Base-by-base conservation (phyloP, 2,329 filamentous ascomycete species). In the Gyromitra esculenta region DNA sequence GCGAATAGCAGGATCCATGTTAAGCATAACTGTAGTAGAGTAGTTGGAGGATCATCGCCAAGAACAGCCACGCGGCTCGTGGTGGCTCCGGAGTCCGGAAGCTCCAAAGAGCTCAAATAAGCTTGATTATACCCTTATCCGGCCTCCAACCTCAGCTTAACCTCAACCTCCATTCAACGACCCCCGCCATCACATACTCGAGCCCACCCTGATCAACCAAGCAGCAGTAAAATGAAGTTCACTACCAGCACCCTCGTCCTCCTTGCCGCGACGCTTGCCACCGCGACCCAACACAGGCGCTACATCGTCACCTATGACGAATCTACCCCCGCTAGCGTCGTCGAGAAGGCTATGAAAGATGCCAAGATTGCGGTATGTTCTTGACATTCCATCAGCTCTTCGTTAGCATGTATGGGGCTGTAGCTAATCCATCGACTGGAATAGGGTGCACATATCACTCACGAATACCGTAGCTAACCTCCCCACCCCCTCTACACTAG, bases 241-340 rank as follows among this genome's bases (percentile, higher is more conserved):
- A 25, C 64, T 13, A 50, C 18, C 39, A 59, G 25, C 41, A 13
- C 59, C 5, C 37, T 62, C 15, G 7, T 52, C 11, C 59, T 77
- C 31, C 35, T 75, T 21, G 70, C 63, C 2, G 52, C 70, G 7
- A 43, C 64, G 13, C 69, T 63, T 21, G 71, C 57, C 8, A 21
- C 50, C 25, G 56, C 75, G 1, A 18, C 1, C 39, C 50, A 74
- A 15, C 43, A 37, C 50, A 52, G 64, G 41, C 57, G 67, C 7
- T 77, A 75, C 21, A 64, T 77, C 39, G 59, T 77, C 18, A 69
- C 57, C 0, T 77, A 64, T 35, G 50, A 63, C 25, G 25, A 56
- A 1, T 35, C 31, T 21, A 77, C 75, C 11, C 48, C 41, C 21
- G 35, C 54, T 11, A 39, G 9, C 5, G 75, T 77, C 3, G 35